Percentiles rank a stretch among this genome's conserved stretches.
Conservation (phyloP, 2,329 filamentous ascomycete genomes). For the Trichoderma hamatum region DNA sequence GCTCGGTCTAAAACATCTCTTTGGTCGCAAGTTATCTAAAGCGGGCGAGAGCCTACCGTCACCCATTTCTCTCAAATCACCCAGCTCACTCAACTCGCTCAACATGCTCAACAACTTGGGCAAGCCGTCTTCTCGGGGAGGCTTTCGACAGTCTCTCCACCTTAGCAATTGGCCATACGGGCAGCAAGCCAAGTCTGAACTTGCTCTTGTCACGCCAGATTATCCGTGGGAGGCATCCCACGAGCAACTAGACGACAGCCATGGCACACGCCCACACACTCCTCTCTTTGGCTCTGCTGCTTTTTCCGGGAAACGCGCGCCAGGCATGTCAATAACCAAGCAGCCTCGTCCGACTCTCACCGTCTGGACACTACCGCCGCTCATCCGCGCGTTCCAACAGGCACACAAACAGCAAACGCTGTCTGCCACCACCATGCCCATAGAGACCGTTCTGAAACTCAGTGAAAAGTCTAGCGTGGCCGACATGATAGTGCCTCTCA, state of each 20-base stretch:
- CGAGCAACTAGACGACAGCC: constrained; percentile 27
- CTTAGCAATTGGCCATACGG: constrained; percentile 49
- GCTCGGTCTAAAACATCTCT: constrained; percentile 55
- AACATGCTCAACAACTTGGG: constrained; percentile 8
- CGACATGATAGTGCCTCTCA: constrained; percentile 29
- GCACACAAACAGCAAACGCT: constrained; percentile 75
- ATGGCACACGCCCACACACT: constrained; percentile 21
- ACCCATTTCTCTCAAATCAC: constrained; percentile 25
- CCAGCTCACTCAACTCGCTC: constrained; percentile 8
- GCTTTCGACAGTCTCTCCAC: constrained; percentile 52
- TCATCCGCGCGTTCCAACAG: constrained; percentile 88
- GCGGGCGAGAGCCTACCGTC: constrained; percentile 40
- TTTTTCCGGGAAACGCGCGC: constrained; percentile 22
- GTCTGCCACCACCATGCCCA: constrained; percentile 66
- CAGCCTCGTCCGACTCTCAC: constrained; percentile 41
- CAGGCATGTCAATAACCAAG: constrained; percentile 29
- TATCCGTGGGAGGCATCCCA: constrained; percentile 11
- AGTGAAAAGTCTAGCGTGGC: constrained; percentile 52
- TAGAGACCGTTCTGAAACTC: constrained; percentile 69
- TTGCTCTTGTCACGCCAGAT: constrained; percentile 13
- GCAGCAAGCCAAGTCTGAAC: constrained; percentile 33
- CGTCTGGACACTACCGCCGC: constrained; percentile 69
- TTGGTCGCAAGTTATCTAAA: constrained; percentile 49
- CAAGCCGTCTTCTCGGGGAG: constrained; percentile 39
- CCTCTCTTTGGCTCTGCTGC: constrained; percentile 22